A percentile compares a stretch with the other conserved stretches of the same genome.
Evolutionary conservation across 208 protist genomes (phyloP).

Genomic region (Leishmania guyanensis): DNA sequence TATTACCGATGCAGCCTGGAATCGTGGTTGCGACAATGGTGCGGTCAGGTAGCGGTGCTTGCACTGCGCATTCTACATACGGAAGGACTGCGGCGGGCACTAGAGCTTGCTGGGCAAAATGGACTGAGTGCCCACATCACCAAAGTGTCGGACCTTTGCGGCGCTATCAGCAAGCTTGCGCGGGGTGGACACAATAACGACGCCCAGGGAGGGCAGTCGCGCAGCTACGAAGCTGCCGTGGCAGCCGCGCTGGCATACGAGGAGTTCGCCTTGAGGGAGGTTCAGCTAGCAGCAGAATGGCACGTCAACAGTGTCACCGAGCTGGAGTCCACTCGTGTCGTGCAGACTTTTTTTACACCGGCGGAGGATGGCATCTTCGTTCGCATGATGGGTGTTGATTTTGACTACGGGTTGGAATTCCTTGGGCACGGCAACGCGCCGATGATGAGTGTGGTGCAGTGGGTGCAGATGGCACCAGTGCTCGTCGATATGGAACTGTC

Average conservation of each 20-base stretch:
- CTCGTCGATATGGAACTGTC: conserved; percentile 24
- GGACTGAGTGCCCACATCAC: conserved; percentile 59
- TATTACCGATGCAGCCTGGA: conserved; percentile 43
- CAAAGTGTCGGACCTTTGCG: conserved; percentile 52
- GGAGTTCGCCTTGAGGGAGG: conserved; percentile 56
- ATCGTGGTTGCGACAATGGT: conserved; percentile 65
- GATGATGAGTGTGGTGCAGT: conserved; percentile 41
- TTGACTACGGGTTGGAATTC: conserved; percentile 84
- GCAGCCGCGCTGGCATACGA: conserved; percentile 58
- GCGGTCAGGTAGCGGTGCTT: conserved; percentile 68
- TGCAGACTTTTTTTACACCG: conserved; percentile 70
- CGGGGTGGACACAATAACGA: background rate
- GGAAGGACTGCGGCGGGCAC: conserved; percentile 53
- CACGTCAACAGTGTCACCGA: conserved; percentile 54
- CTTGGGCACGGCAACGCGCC: conserved; percentile 59
- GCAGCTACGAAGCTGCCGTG: conserved; percentile 16
- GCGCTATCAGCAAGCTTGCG: conserved; percentile 58
- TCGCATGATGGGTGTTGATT: conserved; percentile 54
- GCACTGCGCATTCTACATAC: conserved; percentile 76
- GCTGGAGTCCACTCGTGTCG: conserved; percentile 67
- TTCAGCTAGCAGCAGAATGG: conserved; percentile 45
- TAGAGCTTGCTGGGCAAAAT: conserved; percentile 50
- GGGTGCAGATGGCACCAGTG: conserved; percentile 24
- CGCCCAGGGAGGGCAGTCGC: background rate
- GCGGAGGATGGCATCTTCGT: conserved; percentile 50